Base-by-base conservation (phyloP, 2,329 filamentous ascomycete genomes). In the Drechslera avenae region DNA sequence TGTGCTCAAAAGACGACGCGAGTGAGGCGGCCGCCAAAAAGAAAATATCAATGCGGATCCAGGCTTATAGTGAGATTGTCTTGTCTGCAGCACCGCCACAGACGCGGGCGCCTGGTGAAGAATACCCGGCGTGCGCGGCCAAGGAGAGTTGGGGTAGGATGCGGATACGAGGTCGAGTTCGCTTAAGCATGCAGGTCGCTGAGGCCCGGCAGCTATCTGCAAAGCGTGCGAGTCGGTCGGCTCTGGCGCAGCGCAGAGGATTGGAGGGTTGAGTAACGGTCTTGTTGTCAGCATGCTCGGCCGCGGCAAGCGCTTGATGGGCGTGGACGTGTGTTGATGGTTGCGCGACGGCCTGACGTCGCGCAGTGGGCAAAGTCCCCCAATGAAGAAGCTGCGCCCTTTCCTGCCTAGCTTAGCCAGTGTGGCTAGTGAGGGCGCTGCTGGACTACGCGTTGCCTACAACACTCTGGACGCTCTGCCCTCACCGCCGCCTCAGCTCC, bases 11-110 rank as follows among this genome's bases (percentile, higher is more conserved):
- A 40, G 34, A 50, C 37, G 48, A 40, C 17, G 43, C 18, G 43
- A 49, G 18, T 34, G 19, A 26, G 28, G 46, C 51, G 42, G 45
- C 36, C 13, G 44, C 21, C 40, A 35, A 34, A 32, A 30, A 35
- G 30, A 43, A 47, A 30, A 53, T n/a, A n/a, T n/a, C n/a, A 31
- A 34, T 32, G 26, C 44, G 16, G 34, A 23, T 35, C 52, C 49
- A 47, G 46, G 55, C 36, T 39, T 42, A 34, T 23, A 13, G 19
- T 35, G 40, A 41, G 39, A 45, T 42, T 50, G 33, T 45, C 39
- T 39, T 28, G 23, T 46, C 41, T 57, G 49, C 50, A 56, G 47
- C 57, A 54, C 52, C 55, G 50, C 57, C 55, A 60, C 55, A 41
- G 41, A 19, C 35, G 28, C 45, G 41, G 28, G 51, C 36, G 40